phyloP scores from a whole-genome alignment of 495 filamentous ascomycete genomes.

The Schizothecium vesticola region DNA sequence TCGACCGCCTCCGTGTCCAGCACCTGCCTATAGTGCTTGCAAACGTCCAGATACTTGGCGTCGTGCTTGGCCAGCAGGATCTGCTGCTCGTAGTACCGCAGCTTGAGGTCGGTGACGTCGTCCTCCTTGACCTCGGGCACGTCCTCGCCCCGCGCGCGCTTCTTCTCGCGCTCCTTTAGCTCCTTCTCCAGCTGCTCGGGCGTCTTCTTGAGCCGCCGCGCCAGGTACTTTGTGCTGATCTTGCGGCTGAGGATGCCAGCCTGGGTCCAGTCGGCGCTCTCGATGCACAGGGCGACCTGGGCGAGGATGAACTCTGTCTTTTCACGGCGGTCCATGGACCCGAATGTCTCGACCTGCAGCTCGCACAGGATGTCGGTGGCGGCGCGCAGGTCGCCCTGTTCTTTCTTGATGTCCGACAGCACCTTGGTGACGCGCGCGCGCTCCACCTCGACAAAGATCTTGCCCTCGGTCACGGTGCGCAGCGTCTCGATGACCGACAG shows the following conservation, averaged over 20 bases:
- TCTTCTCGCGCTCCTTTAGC: constrained; percentile 74
- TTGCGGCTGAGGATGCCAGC: constrained; percentile 91
- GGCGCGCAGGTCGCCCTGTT: constrained; percentile 82
- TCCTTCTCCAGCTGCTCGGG: constrained; percentile 83
- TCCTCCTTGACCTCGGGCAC: constrained; percentile 71
- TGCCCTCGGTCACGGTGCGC: constrained; percentile 95
- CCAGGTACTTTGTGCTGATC: constrained; percentile 89
- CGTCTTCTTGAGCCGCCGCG: constrained; percentile 83
- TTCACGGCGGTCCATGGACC: constrained; percentile 92
- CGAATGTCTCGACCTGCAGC: constrained; percentile 97
- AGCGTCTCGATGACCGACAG: constrained; percentile 89
- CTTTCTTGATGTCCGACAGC: constrained; percentile 92
- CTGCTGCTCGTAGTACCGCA: constrained; percentile 94
- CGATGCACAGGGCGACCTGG: constrained; percentile 91
- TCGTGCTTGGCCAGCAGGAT: constrained; percentile 93
- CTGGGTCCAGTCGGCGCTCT: constrained; percentile 93
- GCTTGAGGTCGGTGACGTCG: constrained; percentile 93
- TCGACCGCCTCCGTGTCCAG: constrained; percentile 92
- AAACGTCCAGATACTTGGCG: constrained; percentile 90
- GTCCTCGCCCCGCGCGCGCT: constrained; percentile 71
- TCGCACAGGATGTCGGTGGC: constrained; percentile 93
- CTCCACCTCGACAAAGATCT: constrained; percentile 99
- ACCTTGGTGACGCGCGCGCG: constrained; percentile 91
- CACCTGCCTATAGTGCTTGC: constrained; percentile 95
- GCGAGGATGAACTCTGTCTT: constrained; percentile 98